These are phyloP conservation scores for Blastocystis hominis DNA, from an alignment of 352 stramenopile species.

Conservation along the genomic window DNA sequence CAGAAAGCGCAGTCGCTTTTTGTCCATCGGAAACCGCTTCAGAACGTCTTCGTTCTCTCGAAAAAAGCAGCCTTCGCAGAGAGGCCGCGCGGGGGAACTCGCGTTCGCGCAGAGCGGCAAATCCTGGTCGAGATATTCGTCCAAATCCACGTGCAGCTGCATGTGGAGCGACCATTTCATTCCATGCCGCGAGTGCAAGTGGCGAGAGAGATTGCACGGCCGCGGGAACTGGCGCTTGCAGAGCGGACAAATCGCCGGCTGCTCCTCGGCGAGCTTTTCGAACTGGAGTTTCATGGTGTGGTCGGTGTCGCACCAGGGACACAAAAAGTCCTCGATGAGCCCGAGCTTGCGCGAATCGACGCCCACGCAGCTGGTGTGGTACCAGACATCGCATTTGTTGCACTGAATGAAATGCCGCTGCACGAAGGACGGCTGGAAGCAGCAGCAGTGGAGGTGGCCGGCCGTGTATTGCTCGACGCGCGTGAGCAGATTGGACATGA, in stretches of 20 bases:
- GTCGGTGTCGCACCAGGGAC: conserved; percentile 23
- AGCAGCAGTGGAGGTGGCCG: conserved; percentile 5
- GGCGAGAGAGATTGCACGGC: conserved; percentile 53
- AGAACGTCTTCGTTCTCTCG: not conserved
- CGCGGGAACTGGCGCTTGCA: conserved; percentile 40
- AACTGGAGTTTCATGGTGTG: not conserved
- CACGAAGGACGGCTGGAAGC: not conserved
- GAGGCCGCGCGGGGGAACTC: not conserved
- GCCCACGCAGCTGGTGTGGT: conserved; percentile 30
- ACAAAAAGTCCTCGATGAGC: not conserved
- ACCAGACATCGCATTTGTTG: conserved; percentile 43
- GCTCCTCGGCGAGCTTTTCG: not conserved
- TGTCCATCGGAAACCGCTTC: not conserved
- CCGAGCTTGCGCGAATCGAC: conserved; percentile 8
- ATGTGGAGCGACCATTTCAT: conserved; percentile 46
- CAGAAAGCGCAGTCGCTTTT: conserved; percentile 20
- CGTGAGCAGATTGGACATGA: not conserved
- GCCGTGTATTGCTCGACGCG: conserved; percentile 19
- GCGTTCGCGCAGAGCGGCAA: not conserved
- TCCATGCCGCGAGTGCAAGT: conserved; percentile 11
- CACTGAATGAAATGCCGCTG: conserved; percentile 55
- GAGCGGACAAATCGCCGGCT: not conserved
- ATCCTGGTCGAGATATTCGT: conserved; percentile 29
- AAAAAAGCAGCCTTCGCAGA: not conserved
- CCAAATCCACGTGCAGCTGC: conserved; percentile 14